phyloP scores from a whole-genome alignment of 1,139 yeast genomes.

The Zygosaccharomyces pseudobailii region DNA sequence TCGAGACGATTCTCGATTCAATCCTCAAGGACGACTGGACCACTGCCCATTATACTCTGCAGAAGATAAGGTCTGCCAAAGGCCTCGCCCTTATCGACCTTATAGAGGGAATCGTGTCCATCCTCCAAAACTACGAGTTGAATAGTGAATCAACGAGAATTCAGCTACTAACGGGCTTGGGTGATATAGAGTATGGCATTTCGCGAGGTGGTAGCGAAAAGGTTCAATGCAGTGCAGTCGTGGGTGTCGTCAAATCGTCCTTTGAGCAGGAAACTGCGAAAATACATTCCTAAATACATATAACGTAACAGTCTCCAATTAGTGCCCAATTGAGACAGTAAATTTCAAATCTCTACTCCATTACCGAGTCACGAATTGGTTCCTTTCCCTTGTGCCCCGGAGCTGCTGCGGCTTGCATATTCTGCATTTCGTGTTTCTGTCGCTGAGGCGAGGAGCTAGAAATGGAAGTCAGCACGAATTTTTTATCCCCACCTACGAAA shows the following conservation, averaged over 20 bases:
- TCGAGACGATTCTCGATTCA: constrained; percentile 68
- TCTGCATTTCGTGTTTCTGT: constrained; percentile 1
- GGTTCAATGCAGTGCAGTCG: constrained; percentile 84
- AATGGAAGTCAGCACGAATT: constrained; percentile 3
- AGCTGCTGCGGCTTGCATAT: background rate
- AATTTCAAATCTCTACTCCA: background rate
- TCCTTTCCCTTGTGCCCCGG: background rate
- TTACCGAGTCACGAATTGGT: background rate
- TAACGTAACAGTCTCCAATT: background rate
- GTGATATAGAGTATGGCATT: constrained; percentile 87
- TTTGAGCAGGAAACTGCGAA: constrained; percentile 33
- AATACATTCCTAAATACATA: constrained; percentile 2
- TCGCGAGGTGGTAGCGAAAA: constrained; percentile 90
- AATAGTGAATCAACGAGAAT: constrained; percentile 53
- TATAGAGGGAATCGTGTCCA: constrained; percentile 67
- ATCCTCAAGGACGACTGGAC: constrained; percentile 87
- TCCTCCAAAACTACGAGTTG: constrained; percentile 63
- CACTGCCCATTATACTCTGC: constrained; percentile 63
- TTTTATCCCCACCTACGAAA: background rate
- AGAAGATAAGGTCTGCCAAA: constrained; percentile 56
- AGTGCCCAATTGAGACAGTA: background rate
- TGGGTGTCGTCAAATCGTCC: constrained; percentile 70
- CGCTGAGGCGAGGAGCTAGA: constrained; percentile 1
- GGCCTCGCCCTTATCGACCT: constrained; percentile 90
- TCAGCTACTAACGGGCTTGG: constrained; percentile 59